Evolutionary conservation across 345 rosid species (phyloP).

Genomic region (Lumnitzera racemosa): DNA sequence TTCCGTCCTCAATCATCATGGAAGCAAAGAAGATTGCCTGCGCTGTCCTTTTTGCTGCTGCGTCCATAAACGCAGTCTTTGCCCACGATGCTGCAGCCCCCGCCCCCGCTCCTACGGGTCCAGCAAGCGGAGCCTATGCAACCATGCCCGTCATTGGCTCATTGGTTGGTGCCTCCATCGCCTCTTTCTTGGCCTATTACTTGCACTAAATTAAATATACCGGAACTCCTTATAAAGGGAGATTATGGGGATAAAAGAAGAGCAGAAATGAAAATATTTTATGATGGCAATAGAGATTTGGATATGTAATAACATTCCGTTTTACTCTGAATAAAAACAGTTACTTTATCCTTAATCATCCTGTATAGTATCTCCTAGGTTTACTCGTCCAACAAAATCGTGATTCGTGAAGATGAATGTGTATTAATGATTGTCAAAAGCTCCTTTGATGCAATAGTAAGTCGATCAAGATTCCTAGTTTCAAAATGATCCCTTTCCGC

Average conservation of each 20-base stretch:
- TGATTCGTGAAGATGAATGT: no score
- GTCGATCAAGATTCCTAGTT: no score
- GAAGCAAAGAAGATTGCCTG: conserved; percentile 62
- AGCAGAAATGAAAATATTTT: background rate
- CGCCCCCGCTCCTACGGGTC: conserved; percentile 20
- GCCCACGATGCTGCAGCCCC: conserved; percentile 39
- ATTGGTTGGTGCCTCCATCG: conserved; percentile 51
- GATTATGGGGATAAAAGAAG: background rate
- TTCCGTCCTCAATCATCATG: conserved; percentile 27
- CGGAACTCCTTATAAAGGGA: background rate
- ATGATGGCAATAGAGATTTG: no score
- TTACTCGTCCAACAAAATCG: no score
- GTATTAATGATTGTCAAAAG: no score
- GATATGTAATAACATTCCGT: no score
- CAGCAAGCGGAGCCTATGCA: conserved; percentile 19
- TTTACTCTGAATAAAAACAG: no score
- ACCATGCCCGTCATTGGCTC: conserved; percentile 54
- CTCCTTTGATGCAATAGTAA: no score
- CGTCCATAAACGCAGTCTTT: conserved; percentile 46
- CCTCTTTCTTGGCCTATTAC: conserved; percentile 54
- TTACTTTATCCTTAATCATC: no score
- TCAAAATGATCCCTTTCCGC: no score
- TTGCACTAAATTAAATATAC: conserved; percentile 27
- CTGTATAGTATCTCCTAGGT: no score
- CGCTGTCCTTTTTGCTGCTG: conserved; percentile 43